These are phyloP conservation scores for Porcisia hertigi DNA, from an alignment of 208 protist species.

Conservation along the genomic window DNA sequence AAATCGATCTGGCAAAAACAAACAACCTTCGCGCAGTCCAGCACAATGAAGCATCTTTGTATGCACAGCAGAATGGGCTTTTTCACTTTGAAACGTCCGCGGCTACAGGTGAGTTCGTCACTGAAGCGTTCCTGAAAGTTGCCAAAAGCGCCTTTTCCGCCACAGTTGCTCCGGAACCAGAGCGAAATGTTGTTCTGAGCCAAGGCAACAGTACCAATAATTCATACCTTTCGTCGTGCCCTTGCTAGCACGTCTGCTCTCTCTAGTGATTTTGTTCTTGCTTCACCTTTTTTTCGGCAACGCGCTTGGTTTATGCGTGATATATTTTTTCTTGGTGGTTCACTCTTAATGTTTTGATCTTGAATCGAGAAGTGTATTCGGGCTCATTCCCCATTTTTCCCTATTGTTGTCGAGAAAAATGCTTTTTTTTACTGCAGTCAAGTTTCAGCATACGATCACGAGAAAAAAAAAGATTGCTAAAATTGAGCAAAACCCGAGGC, in stretches of 20 bases:
- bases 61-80: slow-evolving; percentile 92
- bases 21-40: slow-evolving; percentile 86
- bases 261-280: background rate
- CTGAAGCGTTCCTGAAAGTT: slow-evolving; percentile 93
- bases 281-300: background rate
- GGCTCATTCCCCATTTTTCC: slow-evolving; percentile 1
- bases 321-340: background rate
- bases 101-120: slow-evolving; percentile 92
- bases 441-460: too few relatives aligned
- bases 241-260: slow-evolving; percentile 14
- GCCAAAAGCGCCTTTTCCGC: slow-evolving; percentile 43
- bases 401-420: background rate
- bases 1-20: slow-evolving; percentile 80
- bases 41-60: slow-evolving; percentile 94
- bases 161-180: background rate
- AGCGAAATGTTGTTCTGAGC: background rate
- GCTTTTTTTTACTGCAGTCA: too few relatives aligned
- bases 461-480: too few relatives aligned
- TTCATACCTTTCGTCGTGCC: slow-evolving; percentile 17
- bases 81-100: slow-evolving; percentile 92
- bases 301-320: background rate
- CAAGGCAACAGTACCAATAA: background rate
- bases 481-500: too few relatives aligned
- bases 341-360: background rate
- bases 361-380: background rate